A percentile compares a stretch with the other conserved stretches of the same genome.
Conservation (phyloP, 148 eudicot species). For the Silene uniflora region DNA sequence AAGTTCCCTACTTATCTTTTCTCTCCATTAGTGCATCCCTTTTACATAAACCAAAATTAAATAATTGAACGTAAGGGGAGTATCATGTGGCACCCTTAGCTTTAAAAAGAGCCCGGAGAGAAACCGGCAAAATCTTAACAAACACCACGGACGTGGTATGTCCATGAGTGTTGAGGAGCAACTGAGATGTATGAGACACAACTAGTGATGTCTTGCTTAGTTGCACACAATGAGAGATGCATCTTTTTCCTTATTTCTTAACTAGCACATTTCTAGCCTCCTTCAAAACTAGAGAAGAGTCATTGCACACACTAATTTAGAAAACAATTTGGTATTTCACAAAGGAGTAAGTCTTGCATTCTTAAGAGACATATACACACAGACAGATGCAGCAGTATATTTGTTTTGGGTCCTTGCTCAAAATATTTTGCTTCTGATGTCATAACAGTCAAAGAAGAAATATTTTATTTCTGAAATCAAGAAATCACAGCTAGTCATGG, state of each 20-base stretch:
- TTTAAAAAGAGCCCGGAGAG: background rate
- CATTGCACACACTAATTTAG: background rate
- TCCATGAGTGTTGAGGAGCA: background rate
- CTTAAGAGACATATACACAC: background rate
- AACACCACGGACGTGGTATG: background rate
- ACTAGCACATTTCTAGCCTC: background rate
- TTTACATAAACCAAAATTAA: too few relatives aligned
- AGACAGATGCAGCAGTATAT: background rate
- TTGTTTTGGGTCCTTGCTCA: too few relatives aligned
- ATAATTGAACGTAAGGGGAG: too few relatives aligned
- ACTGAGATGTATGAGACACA: background rate
- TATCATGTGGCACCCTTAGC: background rate
- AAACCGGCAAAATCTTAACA: background rate
- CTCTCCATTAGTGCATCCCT: too few relatives aligned
- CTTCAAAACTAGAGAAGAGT: background rate
- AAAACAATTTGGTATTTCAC: background rate
- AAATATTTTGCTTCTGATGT: background rate
- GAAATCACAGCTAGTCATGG: background rate
- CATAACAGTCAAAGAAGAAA: slow-evolving; percentile 5
- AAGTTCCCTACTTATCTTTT: too few relatives aligned
- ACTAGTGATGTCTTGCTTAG: background rate
- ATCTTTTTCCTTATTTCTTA: background rate
- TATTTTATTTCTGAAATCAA: background rate
- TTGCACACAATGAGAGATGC: background rate
- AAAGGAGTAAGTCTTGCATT: background rate